Base-by-base conservation (phyloP, 73 alveolate genomes). In the Paramecium bursaria region DNA sequence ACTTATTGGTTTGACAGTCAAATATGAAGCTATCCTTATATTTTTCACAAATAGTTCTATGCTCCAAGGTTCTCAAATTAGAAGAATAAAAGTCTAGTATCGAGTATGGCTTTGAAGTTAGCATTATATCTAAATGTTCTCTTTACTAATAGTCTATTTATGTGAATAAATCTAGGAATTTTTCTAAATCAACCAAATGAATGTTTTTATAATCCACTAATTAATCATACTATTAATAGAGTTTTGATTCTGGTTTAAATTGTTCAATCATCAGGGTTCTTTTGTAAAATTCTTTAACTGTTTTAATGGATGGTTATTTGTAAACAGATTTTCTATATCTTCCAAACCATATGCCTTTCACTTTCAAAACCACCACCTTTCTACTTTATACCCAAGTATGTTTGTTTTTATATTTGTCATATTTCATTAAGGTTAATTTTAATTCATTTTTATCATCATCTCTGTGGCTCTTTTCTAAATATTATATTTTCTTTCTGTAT, bases 261-360 rank as follows among this genome's bases (percentile, higher is more conserved):
- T 67, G 22, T 15, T 31, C 53, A 15, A 67, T 39, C 13, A 15
- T 35, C 10, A 21, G 33, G 1, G 57, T 67, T 2, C 50, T 47
- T 15, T 31, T 47, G 19, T 67, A 67, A 67, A 39, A 67, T 39
- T 67, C 82, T 17, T 17, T 39, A 14, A 47, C 55, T 25, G 19
- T 25, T 19, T 67, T 30, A 3, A 67, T 14, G 11, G 82, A 67
- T 21, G 22, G 15, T 0, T 67, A 25, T 15, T 47, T 31, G 15
- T 25, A 29, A 33, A 47, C 35, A 25, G 17, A 67, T 67, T 67
- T 67, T 67, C 82, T 15, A 67, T 39, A 67, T 67, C 82, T 57
- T 33, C 55, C 22, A 42, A 67, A 67, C 11, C 26, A 67, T 2
- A 67, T 31, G 0, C 82, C 82, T 19, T 67, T 67, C 27, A 30